phyloP scores from a whole-genome alignment of 345 rosid species.

The Arabidopsis thaliana region TAIR10.1 NC_003074.8:6732001-6732500 shows the following conservation, averaged over 20 bases:
- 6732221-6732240: slow-evolving; percentile 89
- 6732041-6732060: slow-evolving; percentile 65
- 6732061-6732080: slow-evolving; percentile 79
- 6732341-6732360: slow-evolving; percentile 91
- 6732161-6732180: slow-evolving; percentile 72
- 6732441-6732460: slow-evolving; percentile 69
- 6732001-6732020: slow-evolving; percentile 60
- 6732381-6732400: slow-evolving; percentile 19
- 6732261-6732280: slow-evolving; percentile 91
- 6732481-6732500: slow-evolving; percentile 88
- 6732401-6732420: neutral
- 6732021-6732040: slow-evolving; percentile 55
- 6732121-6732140: slow-evolving; percentile 56
- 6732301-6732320: slow-evolving; percentile 89
- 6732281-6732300: slow-evolving; percentile 83
- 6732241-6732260: slow-evolving; percentile 89
- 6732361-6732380: slow-evolving; percentile 68
- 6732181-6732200: slow-evolving; percentile 84
- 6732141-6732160: slow-evolving; percentile 58
- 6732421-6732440: neutral
- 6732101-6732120: slow-evolving; percentile 63
- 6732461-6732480: slow-evolving; percentile 94
- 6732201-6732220: slow-evolving; percentile 90
- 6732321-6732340: slow-evolving; percentile 98
- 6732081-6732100: slow-evolving; percentile 73